Evolutionary conservation across 1,284 basidiomycete species (phyloP).

Genomic region (Acaromyces ingoldii): DNA sequence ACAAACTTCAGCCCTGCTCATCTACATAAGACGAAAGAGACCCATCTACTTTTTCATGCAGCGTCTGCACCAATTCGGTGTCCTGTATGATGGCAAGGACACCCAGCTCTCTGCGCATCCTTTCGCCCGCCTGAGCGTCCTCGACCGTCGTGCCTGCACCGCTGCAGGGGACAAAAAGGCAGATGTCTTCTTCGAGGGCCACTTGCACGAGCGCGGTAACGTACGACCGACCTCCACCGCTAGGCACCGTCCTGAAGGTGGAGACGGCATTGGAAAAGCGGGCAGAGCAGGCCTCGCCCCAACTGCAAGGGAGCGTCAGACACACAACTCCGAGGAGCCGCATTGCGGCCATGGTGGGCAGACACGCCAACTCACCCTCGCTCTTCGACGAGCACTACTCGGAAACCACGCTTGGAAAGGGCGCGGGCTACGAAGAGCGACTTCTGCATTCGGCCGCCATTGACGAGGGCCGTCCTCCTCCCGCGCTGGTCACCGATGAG

Average conservation of each 20-base stretch:
- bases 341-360: too few species aligned
- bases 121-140: constrained; percentile 51
- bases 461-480: constrained; percentile 53
- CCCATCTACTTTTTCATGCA: constrained; percentile 52
- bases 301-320: constrained; percentile 38
- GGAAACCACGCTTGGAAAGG: constrained; percentile 53
- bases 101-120: constrained; percentile 46
- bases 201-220: constrained; percentile 43
- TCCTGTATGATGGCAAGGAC: constrained; percentile 52
- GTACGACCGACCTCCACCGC: constrained; percentile 32
- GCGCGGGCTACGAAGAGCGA: constrained; percentile 53
- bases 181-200: constrained; percentile 44
- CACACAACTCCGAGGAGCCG: too few species aligned
- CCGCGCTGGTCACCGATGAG: too few species aligned
- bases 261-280: constrained; percentile 51
- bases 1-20: neutral
- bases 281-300: constrained; percentile 52
- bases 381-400: constrained; percentile 54
- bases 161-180: constrained; percentile 53
- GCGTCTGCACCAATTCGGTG: constrained; percentile 50
- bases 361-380: constrained; percentile 28
- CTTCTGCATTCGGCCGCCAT: constrained; percentile 54
- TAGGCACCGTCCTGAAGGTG: constrained; percentile 22
- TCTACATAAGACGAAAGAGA: neutral
- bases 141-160: constrained; percentile 53